Evolutionary conservation across 1,284 basidiomycete species (phyloP), one percentile per base, ranked within the genome.

Genomic region (Tilletiaria anomala): DNA sequence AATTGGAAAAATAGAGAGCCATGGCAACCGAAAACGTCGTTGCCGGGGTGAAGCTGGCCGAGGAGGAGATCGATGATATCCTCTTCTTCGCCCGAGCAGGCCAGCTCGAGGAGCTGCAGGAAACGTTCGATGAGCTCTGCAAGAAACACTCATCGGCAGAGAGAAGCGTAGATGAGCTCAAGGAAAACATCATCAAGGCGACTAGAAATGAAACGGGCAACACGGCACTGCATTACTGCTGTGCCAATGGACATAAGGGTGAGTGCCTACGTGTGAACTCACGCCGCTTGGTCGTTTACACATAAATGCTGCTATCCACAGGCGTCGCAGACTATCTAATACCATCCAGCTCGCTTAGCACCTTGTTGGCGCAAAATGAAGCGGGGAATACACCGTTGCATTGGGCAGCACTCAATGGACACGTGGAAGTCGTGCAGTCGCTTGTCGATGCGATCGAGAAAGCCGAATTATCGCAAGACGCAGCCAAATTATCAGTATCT

Each of bases 331-430:
- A 29, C 21, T 50, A 49, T 37, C 51, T 61, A 11, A 40, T 60
- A 2, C 56, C 57, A 0, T 31, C 46, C 22, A 19, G 35, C 18
- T 37, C 49, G 16, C 45, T 63, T 10, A 8, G 24, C 5, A 36
- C 36, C 15, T 39, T 61, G 4, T 51, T 66, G 2, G 40, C 43
- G 16, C 58, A 54, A 36, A 66, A 66, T 46, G 20, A 41, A 1
- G 44, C 60, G 1, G 64, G 64, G 38, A 66, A 65, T 45, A 66
- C 64, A 3, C 45, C 64, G 4, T 42, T 66, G 12, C 64, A 66
- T 48, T 66, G 64, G 64, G 64, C 64, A 0, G 57, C 56, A 2
- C 53, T 66, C 22, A 66, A 66, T 39, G 64, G 64, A 0, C 62
- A 66, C 37, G 35, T 62, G 10, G 42, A 45, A 2, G 34, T 50